Evolutionary conservation across 163 green algal genomes (phyloP), one percentile per base, ranked within the genome.

Genomic region (Chlamydomonas reinhardtii): DNA sequence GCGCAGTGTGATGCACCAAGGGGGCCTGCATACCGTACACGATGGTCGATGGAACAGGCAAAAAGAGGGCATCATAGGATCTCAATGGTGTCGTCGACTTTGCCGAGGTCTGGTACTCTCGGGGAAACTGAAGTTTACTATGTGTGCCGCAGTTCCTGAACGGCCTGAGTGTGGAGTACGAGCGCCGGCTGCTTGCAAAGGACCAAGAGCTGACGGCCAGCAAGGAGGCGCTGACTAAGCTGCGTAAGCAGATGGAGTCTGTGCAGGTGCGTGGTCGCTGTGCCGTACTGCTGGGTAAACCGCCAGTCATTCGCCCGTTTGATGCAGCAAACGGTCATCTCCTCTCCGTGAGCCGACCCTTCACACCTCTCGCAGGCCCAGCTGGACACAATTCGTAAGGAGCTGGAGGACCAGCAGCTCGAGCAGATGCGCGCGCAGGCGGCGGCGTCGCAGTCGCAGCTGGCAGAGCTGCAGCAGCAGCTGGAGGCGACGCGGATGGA

Each of bases 131-230:
- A 56, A 19, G 14, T 1, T 19, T 1, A 17, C 14, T 17, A 2
- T 56, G 48, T 17, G 48, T 56, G 17, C 11, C 65, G 2, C 65
- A 72, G 54, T 62, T 56, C 29, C 62, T 74, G 24, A 69, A 80
- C 59, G 62, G 68, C 8, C 74, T 84, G 12, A 76, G 82, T n/a
- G 91, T 97, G 84, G 96, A 98, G 91, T 98, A 98, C 52, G 96
- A 98, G 89, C 95, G 96, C 81, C 91, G 94, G 25, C 91, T 98
- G 78, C 90, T 97, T 64, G 80, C 76, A 6, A 98, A 96, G 82
- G 96, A 98, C 73, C 92, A 95, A 24, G 95, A 98, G 76, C 83
- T 97, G 59, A 94, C 94, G 11, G 68, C 29, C 65, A 76, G 65
- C 37, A 89, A 89, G 77, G 88, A 85, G 32, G 82, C 94, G 68